Base-by-base conservation (phyloP, 306 rosid species). In the Rosa multiflora region DNA sequence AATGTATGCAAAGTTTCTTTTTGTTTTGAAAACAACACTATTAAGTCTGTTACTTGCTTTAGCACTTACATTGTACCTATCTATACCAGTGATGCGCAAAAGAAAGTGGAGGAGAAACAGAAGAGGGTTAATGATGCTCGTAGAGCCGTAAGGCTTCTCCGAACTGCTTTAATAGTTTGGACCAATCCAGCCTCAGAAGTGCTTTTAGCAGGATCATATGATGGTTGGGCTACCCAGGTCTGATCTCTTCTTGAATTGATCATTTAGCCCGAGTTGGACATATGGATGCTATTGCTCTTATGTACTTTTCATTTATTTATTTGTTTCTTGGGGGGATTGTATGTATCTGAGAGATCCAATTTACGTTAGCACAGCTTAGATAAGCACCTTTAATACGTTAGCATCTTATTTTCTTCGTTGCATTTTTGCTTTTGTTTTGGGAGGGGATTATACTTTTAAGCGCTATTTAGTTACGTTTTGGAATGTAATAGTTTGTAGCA, bases 211-310 rank as follows among this genome's bases (percentile, higher is more conserved):
- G 99, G 98, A 76, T 96, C 99, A 39, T 96, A 89, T 77, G 98
- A 96, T 86, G 99, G 99, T 77, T 93, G 99, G 98, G 82, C 93
- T 44, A 78, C 88, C 69, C 87, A 91, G 99, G 97, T 96, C 8
- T 79, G 58, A 59, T 78, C 73, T 80, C 74, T 63, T 61, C 59
- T 85, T 56, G 46, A 69, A 42, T 77, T 11, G 55, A 42, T 63
- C 47, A n/a, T 3, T 78, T 82, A n/a, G 3, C 39, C 26, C 14
- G 49, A 39, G 43, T 62, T 39, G 0, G 39, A 61, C 18, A 32
- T 2, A 11, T 10, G 43, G 42, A 35, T 73, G 26, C 10, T 35
- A 23, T 58, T 58, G 64, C 4, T 61, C 14, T 61, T 61, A 4
- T 35, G 39, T 37, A 9, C 13, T 6, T 6, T 47, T 12, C 21